These are phyloP conservation scores for Calonectria crousiana DNA, from an alignment of 2,329 filamentous ascomycete genomes.

Conservation along the genomic window DNA sequence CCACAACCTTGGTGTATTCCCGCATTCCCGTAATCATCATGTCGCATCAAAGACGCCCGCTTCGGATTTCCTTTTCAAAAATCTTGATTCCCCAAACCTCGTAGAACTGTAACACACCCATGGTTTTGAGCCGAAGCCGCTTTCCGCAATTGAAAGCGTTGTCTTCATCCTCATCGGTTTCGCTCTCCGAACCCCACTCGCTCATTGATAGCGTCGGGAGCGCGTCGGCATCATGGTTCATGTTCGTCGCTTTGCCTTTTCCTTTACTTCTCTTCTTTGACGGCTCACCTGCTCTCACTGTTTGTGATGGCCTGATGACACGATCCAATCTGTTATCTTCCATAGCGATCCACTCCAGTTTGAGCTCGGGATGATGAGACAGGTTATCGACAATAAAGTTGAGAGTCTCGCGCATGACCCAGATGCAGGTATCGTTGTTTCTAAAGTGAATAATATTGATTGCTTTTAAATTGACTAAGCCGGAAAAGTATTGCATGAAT, in stretches of 20 bases:
- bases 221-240: constrained; percentile 29
- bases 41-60: constrained; percentile 43
- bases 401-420: constrained; percentile 67
- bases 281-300: constrained; percentile 44
- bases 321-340: constrained; percentile 63
- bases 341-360: constrained; percentile 70
- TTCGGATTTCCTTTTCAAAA: constrained; percentile 69
- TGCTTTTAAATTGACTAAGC: constrained; percentile 62
- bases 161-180: constrained; percentile 49
- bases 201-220: constrained; percentile 47
- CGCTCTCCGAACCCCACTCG: constrained; percentile 48
- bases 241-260: constrained; percentile 47
- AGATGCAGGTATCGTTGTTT: constrained; percentile 67
- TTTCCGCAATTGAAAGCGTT: constrained; percentile 46
- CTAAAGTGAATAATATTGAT: constrained; percentile 68
- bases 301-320: constrained; percentile 57
- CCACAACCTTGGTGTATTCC: not conserved
- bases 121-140: constrained; percentile 51
- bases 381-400: constrained; percentile 71
- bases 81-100: constrained; percentile 64
- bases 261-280: constrained; percentile 49
- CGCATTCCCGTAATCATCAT: not conserved
- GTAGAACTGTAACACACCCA: constrained; percentile 53
- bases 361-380: constrained; percentile 65
- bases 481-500: constrained; percentile 66